Percentiles rank a stretch among this genome's conserved stretches.
Evolutionary conservation across 2,329 filamentous ascomycete species (phyloP).

Genomic region (Claviceps pazoutovae): DNA sequence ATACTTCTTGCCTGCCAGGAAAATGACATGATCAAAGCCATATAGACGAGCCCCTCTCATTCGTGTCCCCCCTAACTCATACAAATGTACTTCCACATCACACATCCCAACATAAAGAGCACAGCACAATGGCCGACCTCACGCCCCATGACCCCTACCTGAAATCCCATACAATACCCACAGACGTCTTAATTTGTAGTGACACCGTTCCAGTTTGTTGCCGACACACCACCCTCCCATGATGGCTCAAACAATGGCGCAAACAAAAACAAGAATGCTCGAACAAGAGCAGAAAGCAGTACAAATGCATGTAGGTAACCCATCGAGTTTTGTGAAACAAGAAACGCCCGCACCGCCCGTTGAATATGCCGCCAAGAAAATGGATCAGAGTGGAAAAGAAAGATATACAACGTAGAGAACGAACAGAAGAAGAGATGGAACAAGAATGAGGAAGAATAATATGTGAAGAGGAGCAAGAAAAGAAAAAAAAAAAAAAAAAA

Average conservation of each 20-base stretch:
- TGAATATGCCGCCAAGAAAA: conserved; percentile 1
- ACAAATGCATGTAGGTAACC: background rate
- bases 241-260: background rate
- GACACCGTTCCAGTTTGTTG: background rate
- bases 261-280: background rate
- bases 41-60: background rate
- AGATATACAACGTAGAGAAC: background rate
- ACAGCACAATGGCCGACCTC: background rate
- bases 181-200: background rate
- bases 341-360: conserved; percentile 1
- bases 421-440: background rate
- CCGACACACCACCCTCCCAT: background rate
- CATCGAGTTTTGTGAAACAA: background rate
- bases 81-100: background rate
- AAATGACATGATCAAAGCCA: background rate
- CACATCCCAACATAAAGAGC: background rate
- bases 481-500: background rate
- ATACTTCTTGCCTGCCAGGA: too few relatives aligned
- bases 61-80: background rate
- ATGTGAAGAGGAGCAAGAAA: background rate
- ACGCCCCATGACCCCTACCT: background rate
- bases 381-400: background rate
- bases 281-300: background rate
- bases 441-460: background rate
- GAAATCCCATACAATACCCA: background rate